These are phyloP conservation scores for Nemania bipapillata DNA, from an alignment of 2,329 filamentous ascomycete genomes.

Conservation along the genomic window DNA sequence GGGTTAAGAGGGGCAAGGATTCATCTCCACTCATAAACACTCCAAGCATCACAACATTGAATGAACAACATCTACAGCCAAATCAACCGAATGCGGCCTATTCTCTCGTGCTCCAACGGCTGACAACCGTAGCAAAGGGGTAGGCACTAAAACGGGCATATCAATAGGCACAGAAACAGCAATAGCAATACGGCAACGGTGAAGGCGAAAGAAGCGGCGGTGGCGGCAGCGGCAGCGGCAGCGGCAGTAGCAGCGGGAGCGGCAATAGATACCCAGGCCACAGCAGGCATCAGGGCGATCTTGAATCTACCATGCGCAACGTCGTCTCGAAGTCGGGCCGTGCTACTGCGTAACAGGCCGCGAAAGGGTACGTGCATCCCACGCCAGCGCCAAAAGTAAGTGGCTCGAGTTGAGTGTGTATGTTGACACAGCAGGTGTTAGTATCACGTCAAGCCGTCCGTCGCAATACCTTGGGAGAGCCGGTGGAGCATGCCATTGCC, in stretches of 20 bases:
- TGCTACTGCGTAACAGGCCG: slow-evolving; percentile 44
- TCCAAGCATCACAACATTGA: neutral
- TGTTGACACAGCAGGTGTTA: slow-evolving; percentile 27
- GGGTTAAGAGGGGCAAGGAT: slow-evolving; percentile 5
- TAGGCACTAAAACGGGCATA: too few species aligned
- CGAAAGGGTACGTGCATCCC: slow-evolving; percentile 41
- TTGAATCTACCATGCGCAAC: slow-evolving; percentile 33
- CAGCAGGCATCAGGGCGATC: neutral
- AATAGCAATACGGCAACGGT: neutral
- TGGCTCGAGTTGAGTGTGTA: neutral
- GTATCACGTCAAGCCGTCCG: slow-evolving; percentile 36
- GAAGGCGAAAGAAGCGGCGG: neutral
- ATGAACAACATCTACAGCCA: neutral
- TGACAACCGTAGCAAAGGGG: neutral
- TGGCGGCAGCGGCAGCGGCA: neutral
- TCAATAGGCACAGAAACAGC: neutral
- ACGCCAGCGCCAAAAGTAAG: neutral
- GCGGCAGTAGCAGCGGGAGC: neutral
- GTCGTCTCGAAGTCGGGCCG: slow-evolving; percentile 37
- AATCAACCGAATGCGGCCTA: neutral
- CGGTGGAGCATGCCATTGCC: slow-evolving; percentile 17
- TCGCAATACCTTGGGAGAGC: slow-evolving; percentile 37
- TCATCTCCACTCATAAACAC: neutral
- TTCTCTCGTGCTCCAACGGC: neutral
- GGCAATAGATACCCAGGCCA: too few species aligned